Evolutionary conservation across 2,329 filamentous ascomycete species (phyloP).

Genomic region (Fusarium stilboides): DNA sequence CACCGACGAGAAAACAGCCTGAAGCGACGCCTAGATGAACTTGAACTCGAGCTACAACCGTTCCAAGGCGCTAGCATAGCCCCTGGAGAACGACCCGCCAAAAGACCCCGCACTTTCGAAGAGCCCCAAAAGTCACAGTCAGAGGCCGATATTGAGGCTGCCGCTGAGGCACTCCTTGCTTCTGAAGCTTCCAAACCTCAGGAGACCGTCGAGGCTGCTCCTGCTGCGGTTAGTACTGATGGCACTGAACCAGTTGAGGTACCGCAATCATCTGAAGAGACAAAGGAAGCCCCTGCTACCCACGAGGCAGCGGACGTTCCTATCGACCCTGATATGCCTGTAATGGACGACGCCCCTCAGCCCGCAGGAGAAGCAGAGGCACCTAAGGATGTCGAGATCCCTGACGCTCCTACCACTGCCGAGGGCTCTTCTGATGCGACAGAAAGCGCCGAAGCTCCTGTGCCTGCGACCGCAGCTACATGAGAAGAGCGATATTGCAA

Average conservation of each 20-base stretch:
- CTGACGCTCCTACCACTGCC: slow-evolving; percentile 16
- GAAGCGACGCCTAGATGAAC: slow-evolving; percentile 85
- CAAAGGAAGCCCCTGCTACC: slow-evolving; percentile 6
- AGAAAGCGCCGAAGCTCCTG: slow-evolving; percentile 22
- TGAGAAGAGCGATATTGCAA: slow-evolving; percentile 31
- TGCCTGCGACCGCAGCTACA: slow-evolving; percentile 27
- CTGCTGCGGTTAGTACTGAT: slow-evolving; percentile 11
- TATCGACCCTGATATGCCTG: slow-evolving; percentile 31
- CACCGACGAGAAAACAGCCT: slow-evolving; percentile 85
- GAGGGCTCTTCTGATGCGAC: slow-evolving; percentile 29
- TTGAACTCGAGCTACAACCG: slow-evolving; percentile 73
- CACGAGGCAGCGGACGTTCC: slow-evolving; percentile 19
- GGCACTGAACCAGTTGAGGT: slow-evolving; percentile 8
- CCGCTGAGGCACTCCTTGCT: slow-evolving; percentile 37
- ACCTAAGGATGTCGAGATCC: slow-evolving; percentile 25
- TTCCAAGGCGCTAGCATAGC: slow-evolving; percentile 36
- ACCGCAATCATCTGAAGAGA: slow-evolving; percentile 5
- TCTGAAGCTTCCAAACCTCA: slow-evolving; percentile 22
- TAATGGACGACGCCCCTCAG: slow-evolving; percentile 14
- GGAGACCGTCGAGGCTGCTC: slow-evolving; percentile 8
- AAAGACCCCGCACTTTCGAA: slow-evolving; percentile 49
- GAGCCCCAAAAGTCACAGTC: slow-evolving; percentile 33
- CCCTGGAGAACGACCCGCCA: slow-evolving; percentile 48
- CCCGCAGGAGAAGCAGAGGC: slow-evolving; percentile 30
- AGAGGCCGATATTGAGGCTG: slow-evolving; percentile 37